phyloP scores from a whole-genome alignment of 2,329 filamentous ascomycete genomes.

The Ceratocystis huliohia region DNA sequence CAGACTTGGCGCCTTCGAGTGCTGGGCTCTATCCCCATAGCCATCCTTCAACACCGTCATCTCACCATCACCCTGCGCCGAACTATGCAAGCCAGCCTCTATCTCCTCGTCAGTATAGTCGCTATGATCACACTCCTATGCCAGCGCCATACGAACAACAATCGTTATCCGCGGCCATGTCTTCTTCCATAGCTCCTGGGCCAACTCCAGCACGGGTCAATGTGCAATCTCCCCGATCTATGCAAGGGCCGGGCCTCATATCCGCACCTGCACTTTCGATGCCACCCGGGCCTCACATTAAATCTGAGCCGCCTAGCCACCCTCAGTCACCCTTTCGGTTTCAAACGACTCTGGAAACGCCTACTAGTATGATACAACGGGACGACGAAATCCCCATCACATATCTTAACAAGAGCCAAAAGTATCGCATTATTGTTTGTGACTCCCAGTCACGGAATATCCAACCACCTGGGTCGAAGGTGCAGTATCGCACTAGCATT shows the following conservation, averaged over 20 bases:
- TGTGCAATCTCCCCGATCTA: slow-evolving; percentile 3
- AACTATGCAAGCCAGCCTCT: slow-evolving; percentile 8
- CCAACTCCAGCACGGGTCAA: background rate
- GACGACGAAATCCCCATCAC: slow-evolving; percentile 89
- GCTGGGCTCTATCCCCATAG: slow-evolving; percentile 5
- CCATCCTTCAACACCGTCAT: background rate
- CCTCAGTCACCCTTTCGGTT: slow-evolving; percentile 53
- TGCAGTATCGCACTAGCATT: slow-evolving; percentile 77
- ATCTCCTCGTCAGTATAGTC: slow-evolving; percentile 15
- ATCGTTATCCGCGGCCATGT: background rate
- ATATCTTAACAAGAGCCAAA: slow-evolving; percentile 94
- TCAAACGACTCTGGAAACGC: slow-evolving; percentile 78
- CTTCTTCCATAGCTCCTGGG: background rate
- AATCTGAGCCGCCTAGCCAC: background rate
- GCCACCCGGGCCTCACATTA: background rate
- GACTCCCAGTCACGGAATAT: slow-evolving; percentile 50
- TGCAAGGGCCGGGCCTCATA: background rate
- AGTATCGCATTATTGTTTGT: slow-evolving; percentile 73
- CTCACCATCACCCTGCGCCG: background rate
- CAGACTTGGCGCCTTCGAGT: slow-evolving; percentile 2
- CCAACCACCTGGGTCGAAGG: slow-evolving; percentile 41
- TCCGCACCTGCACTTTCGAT: background rate
- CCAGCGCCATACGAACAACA: background rate
- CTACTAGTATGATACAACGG: slow-evolving; percentile 90
- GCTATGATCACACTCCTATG: slow-evolving; percentile 6